Evolutionary conservation across 768 basidiomycete species (phyloP).

Genomic region (Boletus sp.): DNA sequence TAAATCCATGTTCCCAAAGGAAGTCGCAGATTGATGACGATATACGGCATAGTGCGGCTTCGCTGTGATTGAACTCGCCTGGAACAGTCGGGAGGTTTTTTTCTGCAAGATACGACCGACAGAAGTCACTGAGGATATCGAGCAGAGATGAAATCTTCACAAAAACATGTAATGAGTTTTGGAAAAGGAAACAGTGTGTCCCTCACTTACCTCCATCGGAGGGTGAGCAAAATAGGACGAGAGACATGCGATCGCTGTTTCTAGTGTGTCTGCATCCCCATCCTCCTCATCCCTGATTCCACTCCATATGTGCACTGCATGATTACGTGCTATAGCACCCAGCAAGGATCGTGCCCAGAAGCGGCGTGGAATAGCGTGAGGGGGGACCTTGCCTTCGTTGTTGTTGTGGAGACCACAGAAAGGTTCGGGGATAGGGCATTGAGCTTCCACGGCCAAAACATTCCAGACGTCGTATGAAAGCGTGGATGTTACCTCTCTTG

Average conservation of each 20-base stretch:
- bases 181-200: neutral
- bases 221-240: conserved; percentile 53
- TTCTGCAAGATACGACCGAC: conserved; percentile 38
- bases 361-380: conserved; percentile 40
- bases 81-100: conserved; percentile 31
- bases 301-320: conserved; percentile 43
- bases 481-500: conserved; percentile 37
- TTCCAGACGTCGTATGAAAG: conserved; percentile 59
- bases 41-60: conserved; percentile 27
- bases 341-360: conserved; percentile 52
- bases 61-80: conserved; percentile 31
- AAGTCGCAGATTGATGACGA: conserved; percentile 49
- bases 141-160: conserved; percentile 41
- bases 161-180: neutral
- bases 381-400: conserved; percentile 7
- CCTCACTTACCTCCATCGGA: conserved; percentile 39
- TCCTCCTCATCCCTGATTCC: conserved; percentile 9
- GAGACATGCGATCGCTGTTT: conserved; percentile 46
- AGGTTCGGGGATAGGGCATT: conserved; percentile 34
- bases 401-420: conserved; percentile 21
- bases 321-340: conserved; percentile 41
- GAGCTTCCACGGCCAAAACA: conserved; percentile 41
- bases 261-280: conserved; percentile 33
- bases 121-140: conserved; percentile 38
- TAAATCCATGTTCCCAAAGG: conserved; percentile 50